phyloP scores from a whole-genome alignment of 2,329 filamentous ascomycete species.

The Monilinia aucupariae region DNA sequence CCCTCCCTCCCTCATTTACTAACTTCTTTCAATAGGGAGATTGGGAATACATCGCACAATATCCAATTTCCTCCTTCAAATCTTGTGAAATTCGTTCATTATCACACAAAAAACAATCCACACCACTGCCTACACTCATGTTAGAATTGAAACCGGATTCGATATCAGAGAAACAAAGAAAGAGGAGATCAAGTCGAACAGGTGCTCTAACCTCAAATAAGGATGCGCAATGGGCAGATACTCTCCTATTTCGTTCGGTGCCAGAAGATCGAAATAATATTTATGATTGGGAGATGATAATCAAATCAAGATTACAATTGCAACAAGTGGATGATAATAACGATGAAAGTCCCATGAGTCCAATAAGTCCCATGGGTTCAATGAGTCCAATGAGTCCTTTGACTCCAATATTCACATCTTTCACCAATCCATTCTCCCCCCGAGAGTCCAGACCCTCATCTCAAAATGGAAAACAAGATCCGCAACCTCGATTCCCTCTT shows the following conservation, averaged over 20 bases:
- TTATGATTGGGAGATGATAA: slow-evolving; percentile 51
- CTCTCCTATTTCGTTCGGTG: slow-evolving; percentile 52
- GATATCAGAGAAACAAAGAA: slow-evolving; percentile 53
- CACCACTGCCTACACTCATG: slow-evolving; percentile 54
- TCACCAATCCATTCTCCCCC: slow-evolving; percentile 33
- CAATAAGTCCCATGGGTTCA: slow-evolving; percentile 14
- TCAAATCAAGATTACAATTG: slow-evolving; percentile 37
- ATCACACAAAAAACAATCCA: slow-evolving; percentile 57
- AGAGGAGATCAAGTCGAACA: slow-evolving; percentile 59
- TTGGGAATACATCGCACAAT: slow-evolving; percentile 33
- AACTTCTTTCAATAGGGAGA: slow-evolving; percentile 29
- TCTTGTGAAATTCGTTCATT: slow-evolving; percentile 46
- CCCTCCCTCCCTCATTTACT: no score
- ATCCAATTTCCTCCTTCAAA: slow-evolving; percentile 34
- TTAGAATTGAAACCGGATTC: slow-evolving; percentile 49
- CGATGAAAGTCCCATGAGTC: slow-evolving; percentile 22
- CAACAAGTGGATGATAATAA: slow-evolving; percentile 23
- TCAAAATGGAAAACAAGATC: slow-evolving; percentile 25
- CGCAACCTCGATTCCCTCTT: slow-evolving; percentile 46
- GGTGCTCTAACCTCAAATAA: slow-evolving; percentile 42
- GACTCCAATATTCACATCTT: slow-evolving; percentile 29
- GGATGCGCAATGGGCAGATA: slow-evolving; percentile 33
- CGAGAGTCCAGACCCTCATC: slow-evolving; percentile 22
- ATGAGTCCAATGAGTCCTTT: slow-evolving; percentile 23
- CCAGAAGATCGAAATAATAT: slow-evolving; percentile 49